Percentiles rank a stretch among this genome's conserved stretches.
These are phyloP conservation scores for Primulina tabacum DNA, from an alignment of 257 asterid genomes.

Conservation along the genomic window DNA sequence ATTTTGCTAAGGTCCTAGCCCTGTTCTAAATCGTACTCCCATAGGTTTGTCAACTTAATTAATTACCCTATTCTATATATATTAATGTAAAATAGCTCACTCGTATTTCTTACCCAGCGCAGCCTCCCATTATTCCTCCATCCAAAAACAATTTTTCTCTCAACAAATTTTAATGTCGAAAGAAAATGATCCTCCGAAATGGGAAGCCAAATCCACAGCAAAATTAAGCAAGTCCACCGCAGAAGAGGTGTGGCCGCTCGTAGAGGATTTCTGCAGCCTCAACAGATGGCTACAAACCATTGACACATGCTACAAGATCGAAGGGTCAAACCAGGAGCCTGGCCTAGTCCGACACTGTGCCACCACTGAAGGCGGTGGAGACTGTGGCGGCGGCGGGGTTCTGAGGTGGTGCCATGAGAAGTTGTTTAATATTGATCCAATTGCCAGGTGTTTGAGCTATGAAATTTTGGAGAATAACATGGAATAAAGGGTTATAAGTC, in stretches of 20 bases:
- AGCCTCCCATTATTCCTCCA: neutral
- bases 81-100: no score
- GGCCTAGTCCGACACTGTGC: slow-evolving; percentile 60
- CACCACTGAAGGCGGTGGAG: slow-evolving; percentile 30
- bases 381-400: neutral
- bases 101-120: no score
- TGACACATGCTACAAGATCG: slow-evolving; percentile 49
- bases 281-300: slow-evolving; percentile 61
- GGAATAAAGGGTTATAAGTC: slow-evolving; percentile 43
- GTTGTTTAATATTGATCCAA: slow-evolving; percentile 40
- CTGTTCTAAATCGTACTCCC: no score
- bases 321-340: slow-evolving; percentile 31
- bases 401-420: slow-evolving; percentile 61
- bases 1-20: no score
- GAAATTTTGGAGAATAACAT: slow-evolving; percentile 53
- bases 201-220: slow-evolving; percentile 60
- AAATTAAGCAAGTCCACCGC: slow-evolving; percentile 36
- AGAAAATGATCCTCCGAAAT: slow-evolving; percentile 30
- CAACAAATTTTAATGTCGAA: slow-evolving; percentile 29
- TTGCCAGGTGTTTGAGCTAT: slow-evolving; percentile 37
- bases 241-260: slow-evolving; percentile 55
- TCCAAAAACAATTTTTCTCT: neutral
- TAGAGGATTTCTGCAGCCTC: slow-evolving; percentile 59
- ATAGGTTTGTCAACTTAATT: no score
- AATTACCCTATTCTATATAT: neutral